phyloP scores from a whole-genome alignment of 495 filamentous ascomycete genomes.

The Penicillium simplicissimum region DNA sequence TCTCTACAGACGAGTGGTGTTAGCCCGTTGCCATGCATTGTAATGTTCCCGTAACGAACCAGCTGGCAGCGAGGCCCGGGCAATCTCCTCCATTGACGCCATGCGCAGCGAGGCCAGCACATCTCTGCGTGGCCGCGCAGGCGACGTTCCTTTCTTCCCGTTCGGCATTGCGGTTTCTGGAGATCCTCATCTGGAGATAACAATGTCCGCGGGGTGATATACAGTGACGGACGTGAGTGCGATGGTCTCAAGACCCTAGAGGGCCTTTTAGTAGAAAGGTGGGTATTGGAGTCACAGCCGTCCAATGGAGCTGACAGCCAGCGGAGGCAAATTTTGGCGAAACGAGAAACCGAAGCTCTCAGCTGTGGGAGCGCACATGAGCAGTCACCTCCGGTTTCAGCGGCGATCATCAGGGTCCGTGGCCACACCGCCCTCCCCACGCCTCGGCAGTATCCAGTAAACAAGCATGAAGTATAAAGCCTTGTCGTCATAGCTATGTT shows the following conservation, averaged over 20 bases:
- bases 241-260: slow-evolving; percentile 1
- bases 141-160: slow-evolving; percentile 59
- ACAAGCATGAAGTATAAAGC: slow-evolving; percentile 4
- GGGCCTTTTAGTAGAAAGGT: background rate
- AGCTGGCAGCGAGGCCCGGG: slow-evolving; percentile 75
- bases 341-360: background rate
- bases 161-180: slow-evolving; percentile 54
- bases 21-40: background rate
- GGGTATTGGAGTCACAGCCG: background rate
- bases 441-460: slow-evolving; percentile 3
- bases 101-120: slow-evolving; percentile 72
- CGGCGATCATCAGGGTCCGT: slow-evolving; percentile 14
- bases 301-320: background rate
- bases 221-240: background rate
- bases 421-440: slow-evolving; percentile 10
- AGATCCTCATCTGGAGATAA: slow-evolving; percentile 36
- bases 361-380: slow-evolving; percentile 3
- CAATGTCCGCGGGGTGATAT: slow-evolving; percentile 10
- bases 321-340: background rate
- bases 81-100: slow-evolving; percentile 72
- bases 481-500: background rate
- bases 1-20: slow-evolving; percentile 56
- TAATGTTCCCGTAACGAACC: slow-evolving; percentile 50
- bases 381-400: slow-evolving; percentile 11
- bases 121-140: slow-evolving; percentile 52